A percentile compares a stretch with the other conserved stretches of the same genome.
These are phyloP conservation scores for Athelia psychrophila DNA, from an alignment of 1,284 basidiomycete species.

Conservation along the genomic window DNA sequence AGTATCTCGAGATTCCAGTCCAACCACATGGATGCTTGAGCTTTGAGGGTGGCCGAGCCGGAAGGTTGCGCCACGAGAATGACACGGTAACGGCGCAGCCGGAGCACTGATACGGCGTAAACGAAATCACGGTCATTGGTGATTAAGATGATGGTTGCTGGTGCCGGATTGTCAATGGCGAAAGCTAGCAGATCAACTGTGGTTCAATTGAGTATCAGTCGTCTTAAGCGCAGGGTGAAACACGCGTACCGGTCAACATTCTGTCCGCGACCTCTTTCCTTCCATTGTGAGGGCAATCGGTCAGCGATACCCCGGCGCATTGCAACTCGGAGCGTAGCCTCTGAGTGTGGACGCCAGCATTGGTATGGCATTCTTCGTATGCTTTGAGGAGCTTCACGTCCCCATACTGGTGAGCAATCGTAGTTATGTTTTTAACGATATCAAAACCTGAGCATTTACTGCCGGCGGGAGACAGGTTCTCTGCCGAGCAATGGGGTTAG, in stretches of 20 bases:
- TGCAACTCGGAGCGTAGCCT: conserved; percentile 53
- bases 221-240: background rate
- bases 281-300: conserved; percentile 56
- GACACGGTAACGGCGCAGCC: conserved; percentile 46
- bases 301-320: conserved; percentile 55
- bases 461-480: conserved; percentile 49
- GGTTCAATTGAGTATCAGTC: background rate
- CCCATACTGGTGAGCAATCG: conserved; percentile 29
- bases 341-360: conserved; percentile 20
- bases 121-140: conserved; percentile 60
- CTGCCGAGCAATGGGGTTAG: conserved; percentile 21
- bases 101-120: conserved; percentile 52
- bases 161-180: conserved; percentile 52
- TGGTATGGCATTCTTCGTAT: conserved; percentile 38
- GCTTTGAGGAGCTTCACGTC: conserved; percentile 35
- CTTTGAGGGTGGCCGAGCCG: conserved; percentile 44
- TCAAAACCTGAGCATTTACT: conserved; percentile 31
- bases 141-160: conserved; percentile 52
- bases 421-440: conserved; percentile 26
- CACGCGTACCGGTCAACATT: conserved; percentile 43
- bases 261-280: conserved; percentile 52
- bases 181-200: conserved; percentile 59
- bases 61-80: conserved; percentile 45
- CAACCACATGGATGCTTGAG: conserved; percentile 50
- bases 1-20: conserved; percentile 51